A percentile compares a stretch with the other conserved stretches of the same genome.
These are phyloP conservation scores for Curvularia hawaiiensis DNA, from an alignment of 2,329 filamentous ascomycete genomes.

Conservation along the genomic window DNA sequence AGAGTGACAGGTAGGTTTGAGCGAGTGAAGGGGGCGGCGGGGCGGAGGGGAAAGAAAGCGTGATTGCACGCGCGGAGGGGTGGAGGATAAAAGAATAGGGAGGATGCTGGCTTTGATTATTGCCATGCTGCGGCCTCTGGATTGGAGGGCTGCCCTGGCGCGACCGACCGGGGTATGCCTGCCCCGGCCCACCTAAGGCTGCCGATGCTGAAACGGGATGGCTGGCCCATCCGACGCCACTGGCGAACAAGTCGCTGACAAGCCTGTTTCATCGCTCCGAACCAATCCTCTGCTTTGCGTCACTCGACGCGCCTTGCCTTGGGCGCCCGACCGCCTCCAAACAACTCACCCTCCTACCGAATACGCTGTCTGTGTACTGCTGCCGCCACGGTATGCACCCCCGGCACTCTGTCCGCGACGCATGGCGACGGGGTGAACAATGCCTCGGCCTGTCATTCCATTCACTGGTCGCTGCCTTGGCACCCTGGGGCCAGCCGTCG, in stretches of 20 bases:
- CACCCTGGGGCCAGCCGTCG: constrained; percentile 3
- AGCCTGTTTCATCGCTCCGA: constrained; percentile 31
- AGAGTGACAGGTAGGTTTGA: constrained; percentile 26
- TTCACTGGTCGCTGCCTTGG: not conserved
- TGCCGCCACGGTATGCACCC: too few relatives aligned
- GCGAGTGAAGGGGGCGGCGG: constrained; percentile 4
- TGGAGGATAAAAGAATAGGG: constrained; percentile 26
- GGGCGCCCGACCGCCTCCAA: not conserved
- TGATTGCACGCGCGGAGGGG: constrained; percentile 18
- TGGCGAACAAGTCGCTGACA: constrained; percentile 15
- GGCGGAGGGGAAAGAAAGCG: not conserved
- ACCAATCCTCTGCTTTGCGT: constrained; percentile 12
- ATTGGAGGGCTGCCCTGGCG: constrained; percentile 27
- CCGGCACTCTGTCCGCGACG: not conserved
- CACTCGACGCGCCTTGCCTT: not conserved
- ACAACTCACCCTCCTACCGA: not conserved
- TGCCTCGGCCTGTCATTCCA: constrained; percentile 3
- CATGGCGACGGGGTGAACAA: constrained; percentile 2
- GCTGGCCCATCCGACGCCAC: constrained; percentile 20
- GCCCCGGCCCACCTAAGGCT: constrained; percentile 16
- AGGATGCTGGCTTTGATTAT: constrained; percentile 33
- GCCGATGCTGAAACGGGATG: constrained; percentile 26
- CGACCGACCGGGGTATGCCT: constrained; percentile 11
- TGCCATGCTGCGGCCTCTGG: constrained; percentile 12
- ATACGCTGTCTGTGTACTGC: too few relatives aligned